Percentiles rank a stretch among this genome's conserved stretches.
Evolutionary conservation across 1,284 basidiomycete species (phyloP).

Genomic region (Cryptococcus sp.): DNA sequence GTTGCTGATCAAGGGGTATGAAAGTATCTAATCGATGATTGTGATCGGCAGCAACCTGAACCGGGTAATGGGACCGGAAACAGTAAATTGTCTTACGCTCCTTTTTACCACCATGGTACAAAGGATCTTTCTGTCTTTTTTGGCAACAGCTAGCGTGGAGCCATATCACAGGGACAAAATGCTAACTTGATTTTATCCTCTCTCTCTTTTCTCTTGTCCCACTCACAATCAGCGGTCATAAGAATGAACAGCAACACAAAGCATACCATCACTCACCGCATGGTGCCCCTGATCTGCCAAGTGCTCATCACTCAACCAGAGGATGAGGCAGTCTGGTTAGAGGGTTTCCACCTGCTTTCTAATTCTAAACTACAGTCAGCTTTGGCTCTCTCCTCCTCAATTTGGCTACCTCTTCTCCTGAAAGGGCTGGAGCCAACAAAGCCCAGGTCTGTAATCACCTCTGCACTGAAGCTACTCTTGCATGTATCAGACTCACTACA

Average conservation of each 20-base stretch:
- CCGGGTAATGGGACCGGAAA: no score
- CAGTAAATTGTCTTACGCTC: no score
- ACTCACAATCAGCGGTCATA: not conserved
- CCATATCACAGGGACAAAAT: no score
- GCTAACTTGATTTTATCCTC: no score
- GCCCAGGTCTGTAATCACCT: constrained; percentile 23
- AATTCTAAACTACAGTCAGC: constrained; percentile 31
- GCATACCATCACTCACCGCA: constrained; percentile 37
- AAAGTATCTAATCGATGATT: no score
- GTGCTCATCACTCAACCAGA: constrained; percentile 32
- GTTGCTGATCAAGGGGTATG: no score
- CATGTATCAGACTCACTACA: constrained; percentile 30
- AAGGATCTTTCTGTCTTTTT: no score
- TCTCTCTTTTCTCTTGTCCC: no score
- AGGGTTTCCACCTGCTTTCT: constrained; percentile 31
- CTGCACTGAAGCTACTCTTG: constrained; percentile 24
- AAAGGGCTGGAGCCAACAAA: constrained; percentile 27
- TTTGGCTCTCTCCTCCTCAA: constrained; percentile 33
- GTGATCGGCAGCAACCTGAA: no score
- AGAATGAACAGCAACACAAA: constrained; percentile 29
- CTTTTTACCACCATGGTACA: no score
- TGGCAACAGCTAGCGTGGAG: no score
- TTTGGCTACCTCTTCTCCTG: constrained; percentile 41
- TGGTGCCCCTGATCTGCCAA: constrained; percentile 43
- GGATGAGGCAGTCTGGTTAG: constrained; percentile 34